Evolutionary conservation across 1,284 basidiomycete species (phyloP).

Genomic region (Tylopilus orsonianus): DNA sequence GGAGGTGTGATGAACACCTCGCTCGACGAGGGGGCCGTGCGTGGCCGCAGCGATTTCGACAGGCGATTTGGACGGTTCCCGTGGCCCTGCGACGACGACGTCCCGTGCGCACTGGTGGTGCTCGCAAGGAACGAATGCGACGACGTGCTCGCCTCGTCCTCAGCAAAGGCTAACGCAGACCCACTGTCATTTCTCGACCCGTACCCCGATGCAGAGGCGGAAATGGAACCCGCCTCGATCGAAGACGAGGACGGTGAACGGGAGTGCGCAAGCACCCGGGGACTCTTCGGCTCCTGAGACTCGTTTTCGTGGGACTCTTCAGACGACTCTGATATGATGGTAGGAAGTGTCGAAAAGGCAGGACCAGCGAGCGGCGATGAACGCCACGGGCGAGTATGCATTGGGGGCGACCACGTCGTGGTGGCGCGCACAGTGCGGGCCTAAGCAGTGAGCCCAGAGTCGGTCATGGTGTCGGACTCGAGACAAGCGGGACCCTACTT

Average conservation of each 20-base stretch:
- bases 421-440: slow-evolving; percentile 18
- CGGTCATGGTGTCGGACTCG: neutral
- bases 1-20: slow-evolving; percentile 10
- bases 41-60: slow-evolving; percentile 11
- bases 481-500: slow-evolving; percentile 4
- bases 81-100: slow-evolving; percentile 26
- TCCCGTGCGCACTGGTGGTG: slow-evolving; percentile 12
- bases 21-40: slow-evolving; percentile 2
- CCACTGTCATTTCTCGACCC: slow-evolving; percentile 19
- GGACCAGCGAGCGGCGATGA: slow-evolving; percentile 31
- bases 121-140: slow-evolving; percentile 21
- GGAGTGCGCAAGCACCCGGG: neutral
- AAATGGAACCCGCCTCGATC: slow-evolving; percentile 9
- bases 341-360: slow-evolving; percentile 27
- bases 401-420: slow-evolving; percentile 12
- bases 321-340: slow-evolving; percentile 21
- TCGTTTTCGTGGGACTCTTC: slow-evolving; percentile 19
- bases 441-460: slow-evolving; percentile 7
- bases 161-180: slow-evolving; percentile 10
- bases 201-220: slow-evolving; percentile 16
- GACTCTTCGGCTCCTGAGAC: neutral
- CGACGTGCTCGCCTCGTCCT: slow-evolving; percentile 27
- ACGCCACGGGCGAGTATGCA: slow-evolving; percentile 28
- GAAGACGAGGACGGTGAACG: slow-evolving; percentile 19
- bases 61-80: slow-evolving; percentile 8